Base-by-base conservation (phyloP, 1,139 yeast species). In the Suhomyces anneliseae region DNA sequence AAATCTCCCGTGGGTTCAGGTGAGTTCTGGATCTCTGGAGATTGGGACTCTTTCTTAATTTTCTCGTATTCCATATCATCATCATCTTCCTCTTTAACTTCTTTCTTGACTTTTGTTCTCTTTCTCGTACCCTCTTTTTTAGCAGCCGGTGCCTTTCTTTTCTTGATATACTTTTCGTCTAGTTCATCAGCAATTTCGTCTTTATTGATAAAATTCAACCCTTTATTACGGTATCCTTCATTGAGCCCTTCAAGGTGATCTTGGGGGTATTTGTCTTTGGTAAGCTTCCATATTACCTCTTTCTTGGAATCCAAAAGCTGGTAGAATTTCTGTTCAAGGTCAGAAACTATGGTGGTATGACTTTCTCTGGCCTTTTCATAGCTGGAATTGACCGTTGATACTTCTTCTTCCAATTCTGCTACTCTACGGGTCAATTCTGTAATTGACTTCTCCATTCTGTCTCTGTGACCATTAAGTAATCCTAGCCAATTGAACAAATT, bases 251-350 rank as follows among this genome's bases (percentile, higher is more conserved):
- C 59, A 19, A 67, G 38, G 2, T 36, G 49, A 26, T 49, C 52
- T 9, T 45, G 39, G 10, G 51, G 48, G 11, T 26, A 19, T 10
- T 38, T 19, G 11, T 48, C 49, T 36, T 55, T 53, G 39, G 59
- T 58, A 27, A 74, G 57, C 46, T 70, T 62, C 58, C 72, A 63
- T 8, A 74, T 74, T 50, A 55, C 61, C 44, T 62, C 65, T 52
- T 73, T 72, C 53, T 75, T 75, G 27, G 69, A 51, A 45, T 67
- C 65, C 40, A 75, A 57, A 6, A 71, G 65, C 44, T 63, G 69
- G 49, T 67, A 68, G 44, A 72, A 72, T 52, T 72, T 70, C 47
- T 58, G 61, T 48, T 72, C 70, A 33, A 74, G 46, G 54, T 75
- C 78, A 2, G 56, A 49, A 3, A 69, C 51, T 4, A 74, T 65